Conservation (phyloP, 2,329 filamentous ascomycete genomes). For the Reticulascus tulasneorum region DNA sequence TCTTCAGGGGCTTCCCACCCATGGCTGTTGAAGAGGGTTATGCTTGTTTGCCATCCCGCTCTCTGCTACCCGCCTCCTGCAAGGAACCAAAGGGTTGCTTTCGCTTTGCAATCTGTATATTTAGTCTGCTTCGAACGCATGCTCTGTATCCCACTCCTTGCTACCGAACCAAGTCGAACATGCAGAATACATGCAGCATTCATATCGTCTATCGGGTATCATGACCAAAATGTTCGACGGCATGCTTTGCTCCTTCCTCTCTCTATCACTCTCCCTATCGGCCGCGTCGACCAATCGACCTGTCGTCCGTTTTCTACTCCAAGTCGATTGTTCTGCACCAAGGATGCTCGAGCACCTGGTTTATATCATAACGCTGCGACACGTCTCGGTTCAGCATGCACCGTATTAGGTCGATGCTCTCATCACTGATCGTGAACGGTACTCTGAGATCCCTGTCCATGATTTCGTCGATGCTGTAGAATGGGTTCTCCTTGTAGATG, state of each 20-base stretch:
- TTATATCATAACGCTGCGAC: constrained; percentile 76
- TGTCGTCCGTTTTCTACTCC: constrained; percentile 6
- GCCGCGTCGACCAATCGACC: constrained; percentile 4
- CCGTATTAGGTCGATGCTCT: constrained; percentile 87
- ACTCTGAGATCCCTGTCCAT: constrained; percentile 94
- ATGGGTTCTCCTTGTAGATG: constrained; percentile 98
- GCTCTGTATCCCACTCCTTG: too few species aligned
- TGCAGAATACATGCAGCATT: too few species aligned
- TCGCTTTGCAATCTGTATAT: too few species aligned
- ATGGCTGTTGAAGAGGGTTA: too few species aligned
- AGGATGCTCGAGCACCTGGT: constrained; percentile 81
- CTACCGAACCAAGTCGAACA: too few species aligned
- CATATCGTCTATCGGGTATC: constrained; percentile 15
- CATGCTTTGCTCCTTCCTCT: constrained; percentile 7
- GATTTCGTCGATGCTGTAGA: constrained; percentile 98
- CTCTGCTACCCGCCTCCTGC: too few species aligned
- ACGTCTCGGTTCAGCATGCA: constrained; percentile 92
- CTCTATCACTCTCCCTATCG: background rate
- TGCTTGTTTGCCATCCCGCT: too few species aligned
- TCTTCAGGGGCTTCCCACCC: too few species aligned
- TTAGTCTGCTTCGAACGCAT: too few species aligned
- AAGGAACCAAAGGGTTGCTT: too few species aligned
- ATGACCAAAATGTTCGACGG: too few species aligned
- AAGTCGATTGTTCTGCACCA: constrained; percentile 54
- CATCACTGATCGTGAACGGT: constrained; percentile 82